Percentiles rank a stretch among this genome's conserved stretches.
Conservation (phyloP, 768 basidiomycete species). For the Boletus tomentosulus region DNA sequence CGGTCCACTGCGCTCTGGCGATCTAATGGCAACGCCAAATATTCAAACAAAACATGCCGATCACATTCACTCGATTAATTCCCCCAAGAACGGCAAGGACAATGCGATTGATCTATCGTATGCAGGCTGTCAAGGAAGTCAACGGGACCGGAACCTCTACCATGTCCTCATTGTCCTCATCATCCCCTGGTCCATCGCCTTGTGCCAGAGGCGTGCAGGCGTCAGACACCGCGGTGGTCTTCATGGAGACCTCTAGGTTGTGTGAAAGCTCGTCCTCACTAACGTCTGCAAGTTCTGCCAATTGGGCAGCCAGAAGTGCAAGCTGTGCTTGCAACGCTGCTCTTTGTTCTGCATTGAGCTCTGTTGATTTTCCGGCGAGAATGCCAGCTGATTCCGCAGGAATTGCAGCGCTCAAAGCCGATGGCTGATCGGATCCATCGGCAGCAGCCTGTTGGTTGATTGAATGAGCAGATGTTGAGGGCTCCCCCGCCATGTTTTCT, state of each 20-base stretch:
- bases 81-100: neutral
- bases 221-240: constrained; percentile 1
- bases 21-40: neutral
- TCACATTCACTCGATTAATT: neutral
- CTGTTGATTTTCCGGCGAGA: constrained; percentile 12
- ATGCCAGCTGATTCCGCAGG: neutral
- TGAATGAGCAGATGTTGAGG: constrained; percentile 2
- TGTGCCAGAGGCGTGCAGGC: neutral
- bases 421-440: constrained; percentile 4
- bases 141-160: constrained; percentile 24
- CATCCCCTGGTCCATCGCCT: constrained; percentile 10
- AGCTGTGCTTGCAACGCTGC: constrained; percentile 72
- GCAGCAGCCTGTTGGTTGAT: neutral
- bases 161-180: constrained; percentile 25
- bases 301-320: constrained; percentile 66
- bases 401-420: neutral
- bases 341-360: constrained; percentile 43
- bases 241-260: constrained; percentile 17
- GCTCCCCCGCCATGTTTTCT: constrained; percentile 16
- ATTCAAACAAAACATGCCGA: neutral
- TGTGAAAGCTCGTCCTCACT: constrained; percentile 29
- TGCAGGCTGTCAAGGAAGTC: constrained; percentile 11
- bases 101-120: neutral
- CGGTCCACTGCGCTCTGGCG: neutral
- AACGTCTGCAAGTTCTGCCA: constrained; percentile 60